Evolutionary conservation across 2,329 filamentous ascomycete species (phyloP), one percentile per base, ranked within the genome.

Genomic region (Penicillium crustosum): DNA sequence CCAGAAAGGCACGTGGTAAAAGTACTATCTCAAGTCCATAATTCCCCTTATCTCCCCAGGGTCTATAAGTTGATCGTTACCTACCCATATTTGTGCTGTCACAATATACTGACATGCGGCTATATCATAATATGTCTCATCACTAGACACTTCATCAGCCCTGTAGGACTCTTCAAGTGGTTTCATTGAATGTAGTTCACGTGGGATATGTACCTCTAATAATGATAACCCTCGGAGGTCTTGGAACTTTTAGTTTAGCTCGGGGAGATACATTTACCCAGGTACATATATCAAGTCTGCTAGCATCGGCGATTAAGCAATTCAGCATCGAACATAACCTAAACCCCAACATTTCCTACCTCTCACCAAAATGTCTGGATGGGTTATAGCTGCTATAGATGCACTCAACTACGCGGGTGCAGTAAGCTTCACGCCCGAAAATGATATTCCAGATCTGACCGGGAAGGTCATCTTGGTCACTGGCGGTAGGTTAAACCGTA

Each of bases 401-500:
- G 57, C 60, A 10, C 50, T 55, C 42, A 66, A 66, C 25, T 66
- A 62, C 45, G 38, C 59, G 17, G 63, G 63, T 8, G 64, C 64
- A 35, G 63, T 69, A n/a, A 59, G 45, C 45, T 75, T 73, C 52
- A 57, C 60, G 12, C 71, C 73, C 6, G 65, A 73, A 29, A 64
- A 36, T 6, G 73, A 76, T 42, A 75, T 77, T 27, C 65, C 66
- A 6, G 65, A 73, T 51, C 60, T 77, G 6, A 35, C 65, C 4
- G 71, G 67, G 5, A 75, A 72, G 57, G 68, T 75, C n/a, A 62
- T 70, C 7, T 49, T 76, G 8, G 64, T 76, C 15, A 76, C 73
- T 9, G 74, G 74, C 35, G 74, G 73, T 73, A 56, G n/a, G 58
- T 49, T 27, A 31, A 33, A 43, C 41, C 44, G 27, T 29, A 29